Conservation (phyloP, 371 early-diverging fungal genomes). For the Chytridium lagenaria region DNA sequence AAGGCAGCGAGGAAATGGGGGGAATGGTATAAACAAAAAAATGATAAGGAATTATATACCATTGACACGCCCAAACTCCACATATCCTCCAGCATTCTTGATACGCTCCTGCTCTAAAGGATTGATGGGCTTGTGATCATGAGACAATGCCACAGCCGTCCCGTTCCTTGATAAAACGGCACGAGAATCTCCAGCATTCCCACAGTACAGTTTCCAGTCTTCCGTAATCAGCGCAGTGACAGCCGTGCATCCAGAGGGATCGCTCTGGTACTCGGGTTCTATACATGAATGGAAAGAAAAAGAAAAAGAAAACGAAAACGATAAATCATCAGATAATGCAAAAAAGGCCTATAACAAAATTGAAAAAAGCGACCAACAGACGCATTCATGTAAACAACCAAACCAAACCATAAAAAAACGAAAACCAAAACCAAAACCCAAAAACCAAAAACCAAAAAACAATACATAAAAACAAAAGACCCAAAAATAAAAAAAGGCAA, state of each 20-base stretch:
- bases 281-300: slow-evolving; percentile 11
- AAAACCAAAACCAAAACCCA: too few relatives aligned
- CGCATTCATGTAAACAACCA: too few relatives aligned
- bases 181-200: slow-evolving; percentile 95
- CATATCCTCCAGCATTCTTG: slow-evolving; percentile 86
- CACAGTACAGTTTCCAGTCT: slow-evolving; percentile 61
- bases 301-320: slow-evolving; percentile 12
- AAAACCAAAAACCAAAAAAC: not conserved
- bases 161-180: slow-evolving; percentile 77
- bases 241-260: slow-evolving; percentile 93
- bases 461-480: too few relatives aligned
- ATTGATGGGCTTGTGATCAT: slow-evolving; percentile 92
- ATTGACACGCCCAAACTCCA: slow-evolving; percentile 94
- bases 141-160: slow-evolving; percentile 75
- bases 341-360: too few relatives aligned
- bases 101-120: slow-evolving; percentile 81
- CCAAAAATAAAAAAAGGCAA: too few relatives aligned
- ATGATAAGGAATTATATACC: slow-evolving; percentile 58
- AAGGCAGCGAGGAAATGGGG: not conserved
- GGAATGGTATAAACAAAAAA: too few relatives aligned
- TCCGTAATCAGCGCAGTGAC: slow-evolving; percentile 82
- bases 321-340: too few relatives aligned
- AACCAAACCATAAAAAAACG: too few relatives aligned
- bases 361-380: too few relatives aligned
- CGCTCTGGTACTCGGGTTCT: slow-evolving; percentile 73